Conservation (phyloP, 306 rosid genomes). For the Dalbergia cultrata region DNA sequence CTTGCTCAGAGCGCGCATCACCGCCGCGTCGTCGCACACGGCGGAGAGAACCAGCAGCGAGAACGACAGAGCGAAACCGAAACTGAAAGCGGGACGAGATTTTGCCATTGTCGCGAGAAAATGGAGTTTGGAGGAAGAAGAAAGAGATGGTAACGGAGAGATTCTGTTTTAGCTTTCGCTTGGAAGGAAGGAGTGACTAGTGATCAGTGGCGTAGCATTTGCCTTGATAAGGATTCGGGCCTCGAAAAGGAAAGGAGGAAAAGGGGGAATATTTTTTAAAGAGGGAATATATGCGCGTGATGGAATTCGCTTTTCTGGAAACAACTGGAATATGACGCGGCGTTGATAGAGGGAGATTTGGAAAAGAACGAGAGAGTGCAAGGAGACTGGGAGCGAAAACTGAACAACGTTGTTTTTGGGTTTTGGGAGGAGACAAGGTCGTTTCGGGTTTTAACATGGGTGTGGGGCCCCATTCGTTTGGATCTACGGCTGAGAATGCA, state of each 20-base stretch:
- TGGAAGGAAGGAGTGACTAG: background rate
- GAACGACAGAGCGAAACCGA: background rate
- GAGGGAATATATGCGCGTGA: background rate
- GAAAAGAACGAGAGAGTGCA: background rate
- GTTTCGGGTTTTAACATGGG: background rate
- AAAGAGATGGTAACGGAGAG: no score
- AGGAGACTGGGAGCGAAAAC: background rate
- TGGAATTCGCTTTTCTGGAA: constrained; percentile 4
- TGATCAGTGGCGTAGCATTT: background rate
- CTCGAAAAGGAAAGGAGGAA: background rate
- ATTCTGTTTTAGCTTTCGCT: no score
- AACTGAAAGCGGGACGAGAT: constrained; percentile 48
- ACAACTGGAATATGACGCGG: constrained; percentile 44
- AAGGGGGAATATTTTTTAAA: background rate
- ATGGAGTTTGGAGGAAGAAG: background rate
- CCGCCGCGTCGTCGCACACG: constrained; percentile 56
- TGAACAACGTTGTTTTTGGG: background rate
- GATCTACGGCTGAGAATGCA: background rate
- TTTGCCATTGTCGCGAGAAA: constrained; percentile 38
- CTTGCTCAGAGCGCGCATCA: constrained; percentile 57
- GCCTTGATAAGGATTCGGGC: constrained; percentile 12
- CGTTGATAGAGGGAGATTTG: constrained; percentile 31
- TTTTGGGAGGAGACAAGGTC: no score
- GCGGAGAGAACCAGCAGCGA: background rate
- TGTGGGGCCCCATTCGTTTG: background rate